Percentiles rank a stretch among this genome's conserved stretches.
Evolutionary conservation across 202 grass and related monocot species (phyloP).

Genomic region (Brachypodium distachyon): DNA sequence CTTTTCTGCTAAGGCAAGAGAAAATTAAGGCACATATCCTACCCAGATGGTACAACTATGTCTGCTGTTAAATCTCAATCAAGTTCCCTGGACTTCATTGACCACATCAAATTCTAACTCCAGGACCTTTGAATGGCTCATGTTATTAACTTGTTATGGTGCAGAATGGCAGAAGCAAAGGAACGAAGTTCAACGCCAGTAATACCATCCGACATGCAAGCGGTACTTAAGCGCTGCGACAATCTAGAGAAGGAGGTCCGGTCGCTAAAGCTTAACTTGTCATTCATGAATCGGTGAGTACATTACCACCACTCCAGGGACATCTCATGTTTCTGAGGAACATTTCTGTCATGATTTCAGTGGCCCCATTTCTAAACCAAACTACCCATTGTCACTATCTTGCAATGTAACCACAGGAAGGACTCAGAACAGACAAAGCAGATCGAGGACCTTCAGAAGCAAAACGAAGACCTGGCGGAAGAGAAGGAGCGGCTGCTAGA

Average conservation of each 20-base stretch:
- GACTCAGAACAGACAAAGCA: constrained; percentile 82
- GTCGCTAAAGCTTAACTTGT: constrained; percentile 68
- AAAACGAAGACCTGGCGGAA: constrained; percentile 50
- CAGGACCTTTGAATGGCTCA: not conserved
- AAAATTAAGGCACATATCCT: not conserved
- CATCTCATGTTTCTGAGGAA: not conserved
- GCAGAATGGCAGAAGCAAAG: constrained; percentile 82
- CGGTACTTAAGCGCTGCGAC: constrained; percentile 56
- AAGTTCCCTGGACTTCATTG: not conserved
- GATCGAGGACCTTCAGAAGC: constrained; percentile 73
- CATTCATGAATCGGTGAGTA: constrained; percentile 66
- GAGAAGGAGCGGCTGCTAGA: constrained; percentile 49
- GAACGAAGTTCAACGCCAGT: constrained; percentile 52
- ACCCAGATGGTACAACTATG: not conserved
- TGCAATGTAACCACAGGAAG: constrained; percentile 32
- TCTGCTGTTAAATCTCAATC: not conserved
- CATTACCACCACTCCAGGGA: not conserved
- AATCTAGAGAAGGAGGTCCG: constrained; percentile 72
- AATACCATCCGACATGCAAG: constrained; percentile 63
- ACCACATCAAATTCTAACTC: not conserved
- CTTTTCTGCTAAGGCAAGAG: not conserved
- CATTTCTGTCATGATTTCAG: not conserved
- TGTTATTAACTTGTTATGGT: not conserved
- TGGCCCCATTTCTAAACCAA: not conserved
- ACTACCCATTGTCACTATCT: not conserved